Evolutionary conservation across 2,329 filamentous ascomycete species (phyloP), one percentile per base, ranked within the genome.

Genomic region (Talaromyces sp.): DNA sequence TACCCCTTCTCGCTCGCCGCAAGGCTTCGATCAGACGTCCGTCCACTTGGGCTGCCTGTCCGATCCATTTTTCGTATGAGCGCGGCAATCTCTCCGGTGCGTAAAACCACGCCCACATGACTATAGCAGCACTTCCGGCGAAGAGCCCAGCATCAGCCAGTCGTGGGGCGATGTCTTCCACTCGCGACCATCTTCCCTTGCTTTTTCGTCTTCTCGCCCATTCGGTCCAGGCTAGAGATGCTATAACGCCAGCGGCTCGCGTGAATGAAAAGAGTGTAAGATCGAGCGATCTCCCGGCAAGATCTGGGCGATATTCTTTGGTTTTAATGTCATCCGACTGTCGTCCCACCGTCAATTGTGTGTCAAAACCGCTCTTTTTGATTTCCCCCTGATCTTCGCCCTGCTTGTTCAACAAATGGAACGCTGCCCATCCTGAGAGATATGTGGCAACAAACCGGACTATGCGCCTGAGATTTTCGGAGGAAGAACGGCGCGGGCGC

Each of bases 21-120:
- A 96, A 85, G 2, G 89, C 90, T 69, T 90, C 84, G 61, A 95
- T 86, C 31, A 96, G 85, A 7, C 92, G 89, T 14, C 78, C 72
- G 74, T 96, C 92, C 22, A 95, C 87, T 52, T 89, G 84, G 3
- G 92, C 92, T 3, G 89, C 90, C 24, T 89, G 87, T 47, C 85
- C 86, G 70, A 96, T 95, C 92, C 92, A 96, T 73, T 88, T 89
- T 71, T 88, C 89, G 79, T 96, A 96, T 47, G 88, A 84, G 33
- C 80, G 83, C 2, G 92, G 92, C 1, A 96, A 83, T 22, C 86
- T 84, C 41, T 86, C 82, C 0, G 92, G 91, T 10, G 82, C 76
- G 79, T 94, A 96, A 74, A 96, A 89, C 90, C 91, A 96, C 19
- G 91, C 86, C 89, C 91, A 94, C 92, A 96, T 96, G 69, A 96